These are phyloP conservation scores for Irpex sp. DNA, from an alignment of 1,284 basidiomycete genomes.

Conservation along the genomic window DNA sequence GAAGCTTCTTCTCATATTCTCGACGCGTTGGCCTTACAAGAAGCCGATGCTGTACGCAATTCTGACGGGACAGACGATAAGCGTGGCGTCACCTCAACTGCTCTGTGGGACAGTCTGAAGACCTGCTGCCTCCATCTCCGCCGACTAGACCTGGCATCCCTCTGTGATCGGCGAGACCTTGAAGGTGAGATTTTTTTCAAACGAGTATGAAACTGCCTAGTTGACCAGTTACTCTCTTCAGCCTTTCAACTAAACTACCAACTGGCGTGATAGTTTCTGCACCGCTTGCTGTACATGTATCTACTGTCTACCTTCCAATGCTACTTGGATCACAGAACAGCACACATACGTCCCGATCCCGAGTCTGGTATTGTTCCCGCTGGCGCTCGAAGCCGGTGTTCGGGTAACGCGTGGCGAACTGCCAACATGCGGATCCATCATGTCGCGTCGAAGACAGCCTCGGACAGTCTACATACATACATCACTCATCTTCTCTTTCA, in stretches of 20 bases:
- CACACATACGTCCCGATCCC: background rate
- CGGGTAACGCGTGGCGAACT: background rate
- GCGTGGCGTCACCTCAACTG: slow-evolving; percentile 70
- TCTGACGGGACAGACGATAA: slow-evolving; percentile 40
- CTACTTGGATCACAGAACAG: background rate
- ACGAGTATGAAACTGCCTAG: slow-evolving; percentile 8
- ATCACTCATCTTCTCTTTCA: background rate
- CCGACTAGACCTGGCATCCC: slow-evolving; percentile 64
- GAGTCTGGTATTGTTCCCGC: background rate
- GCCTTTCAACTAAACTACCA: slow-evolving; percentile 13
- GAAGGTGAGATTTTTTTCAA: slow-evolving; percentile 43
- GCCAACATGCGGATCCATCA: background rate
- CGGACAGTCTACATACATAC: background rate
- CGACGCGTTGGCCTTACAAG: slow-evolving; percentile 83
- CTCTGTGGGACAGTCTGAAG: slow-evolving; percentile 84
- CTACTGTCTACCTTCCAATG: background rate
- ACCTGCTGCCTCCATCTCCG: slow-evolving; percentile 78
- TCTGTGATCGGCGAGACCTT: slow-evolving; percentile 71
- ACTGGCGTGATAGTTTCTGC: background rate
- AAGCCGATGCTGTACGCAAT: slow-evolving; percentile 67
- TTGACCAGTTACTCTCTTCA: slow-evolving; percentile 17
- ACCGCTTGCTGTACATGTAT: background rate
- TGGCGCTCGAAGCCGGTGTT: background rate
- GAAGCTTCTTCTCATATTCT: slow-evolving; percentile 84
- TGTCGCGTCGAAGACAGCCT: background rate